Base-by-base conservation (phyloP, 139 green algal species). In the Spirogloea muscicola region DNA sequence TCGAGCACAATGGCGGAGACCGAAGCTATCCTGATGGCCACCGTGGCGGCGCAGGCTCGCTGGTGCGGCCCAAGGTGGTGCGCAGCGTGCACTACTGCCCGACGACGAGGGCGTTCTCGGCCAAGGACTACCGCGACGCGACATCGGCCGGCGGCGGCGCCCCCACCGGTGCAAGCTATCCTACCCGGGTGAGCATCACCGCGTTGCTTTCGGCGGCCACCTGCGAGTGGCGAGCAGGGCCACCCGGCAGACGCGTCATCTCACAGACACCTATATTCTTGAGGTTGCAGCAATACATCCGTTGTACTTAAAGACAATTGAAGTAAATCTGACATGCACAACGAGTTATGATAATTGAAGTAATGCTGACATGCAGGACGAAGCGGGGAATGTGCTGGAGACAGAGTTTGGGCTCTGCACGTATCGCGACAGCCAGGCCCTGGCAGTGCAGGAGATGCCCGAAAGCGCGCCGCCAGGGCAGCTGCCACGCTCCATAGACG, bases 401-500 rank as follows among this genome's bases (percentile, higher is more conserved):
- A 97, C 91, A 1, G 91, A 98, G 87, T 98, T 91, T 73, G 94
- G 94, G 29, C 86, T 95, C 41, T 96, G 88, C 86, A 82, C 82
- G 25, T 99, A 94, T 85, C 79, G 84, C 27, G 90, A 99, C 87
- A 88, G 93, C 77, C 83, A 88, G 82, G 74, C 86, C 0, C 46
- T 96, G 9, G 87, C 85, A 29, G 82, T 98, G 5, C 94, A 98
- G 84, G 94, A 98, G 87, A 91, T 98, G 69, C 94, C 94, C 9
- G 94, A 99, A 84, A 96, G 90, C 1, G 86, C 94, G 1, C 94
- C 94, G 0, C 85, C 93, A n/a, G 94, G 94, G 2, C 93, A 98
- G 89, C 85, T 99, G 74, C 94, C 94, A 0, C 82, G 93, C 63
- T 88, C 81, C 2, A 75, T 89, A 10, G 91, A 96, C 71, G 81